A percentile compares a stretch with the other conserved stretches of the same genome.
These are phyloP conservation scores for Tylopilus rubrobrunneus DNA, from an alignment of 768 basidiomycete species.

Conservation along the genomic window DNA sequence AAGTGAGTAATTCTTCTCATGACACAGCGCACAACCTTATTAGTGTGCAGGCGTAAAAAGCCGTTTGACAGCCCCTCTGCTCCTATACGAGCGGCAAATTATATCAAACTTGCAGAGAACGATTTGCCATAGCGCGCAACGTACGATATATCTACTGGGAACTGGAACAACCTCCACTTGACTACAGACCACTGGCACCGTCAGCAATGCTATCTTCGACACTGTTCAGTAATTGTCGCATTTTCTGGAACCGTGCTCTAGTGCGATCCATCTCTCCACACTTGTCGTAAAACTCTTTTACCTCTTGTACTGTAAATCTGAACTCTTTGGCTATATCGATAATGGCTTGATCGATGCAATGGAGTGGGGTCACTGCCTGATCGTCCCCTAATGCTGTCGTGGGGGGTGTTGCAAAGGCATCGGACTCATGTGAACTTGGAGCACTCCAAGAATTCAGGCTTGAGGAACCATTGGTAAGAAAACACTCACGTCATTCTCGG, in stretches of 20 bases:
- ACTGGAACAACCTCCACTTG: background rate
- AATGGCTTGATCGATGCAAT: conserved; percentile 65
- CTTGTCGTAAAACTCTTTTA: conserved; percentile 72
- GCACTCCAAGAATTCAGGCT: conserved; percentile 1
- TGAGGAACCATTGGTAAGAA: background rate
- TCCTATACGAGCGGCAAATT: conserved; percentile 66
- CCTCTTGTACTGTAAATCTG: conserved; percentile 72
- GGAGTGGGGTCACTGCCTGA: conserved; percentile 32
- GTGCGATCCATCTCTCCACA: conserved; percentile 70
- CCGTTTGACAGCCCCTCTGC: conserved; percentile 79
- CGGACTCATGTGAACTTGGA: conserved; percentile 1
- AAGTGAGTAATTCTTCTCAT: conserved; percentile 49
- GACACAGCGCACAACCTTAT: conserved; percentile 5
- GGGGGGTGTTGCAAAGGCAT: conserved; percentile 3
- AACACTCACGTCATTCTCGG: conserved; percentile 38
- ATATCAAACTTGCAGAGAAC: conserved; percentile 62
- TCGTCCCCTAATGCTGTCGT: conserved; percentile 2
- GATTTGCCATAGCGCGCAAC: conserved; percentile 36
- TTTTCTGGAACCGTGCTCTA: conserved; percentile 57
- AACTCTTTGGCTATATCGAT: conserved; percentile 63
- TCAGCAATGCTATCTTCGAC: conserved; percentile 18
- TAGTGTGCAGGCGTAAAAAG: conserved; percentile 58
- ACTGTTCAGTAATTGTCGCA: conserved; percentile 48
- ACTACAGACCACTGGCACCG: conserved; percentile 5
- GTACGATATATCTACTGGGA: conserved; percentile 1